Conservation (phyloP, 768 basidiomycete species). For the Xerocomus spinulosus region DNA sequence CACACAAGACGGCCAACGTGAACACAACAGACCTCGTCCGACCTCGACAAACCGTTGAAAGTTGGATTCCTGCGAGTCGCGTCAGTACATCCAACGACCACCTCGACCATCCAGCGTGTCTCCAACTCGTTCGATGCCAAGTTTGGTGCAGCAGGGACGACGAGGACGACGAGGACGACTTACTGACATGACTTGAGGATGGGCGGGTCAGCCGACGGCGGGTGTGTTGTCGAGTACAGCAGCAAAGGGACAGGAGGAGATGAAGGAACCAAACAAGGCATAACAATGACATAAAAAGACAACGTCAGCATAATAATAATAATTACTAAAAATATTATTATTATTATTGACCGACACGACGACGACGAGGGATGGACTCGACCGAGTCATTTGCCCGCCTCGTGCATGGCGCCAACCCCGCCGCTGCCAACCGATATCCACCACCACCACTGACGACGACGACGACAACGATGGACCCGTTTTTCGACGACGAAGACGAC, state of each 20-base stretch:
- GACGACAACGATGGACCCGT: constrained; percentile 54
- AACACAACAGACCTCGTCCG: constrained; percentile 64
- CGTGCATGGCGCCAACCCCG: constrained; percentile 26
- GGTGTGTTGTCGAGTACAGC: not conserved
- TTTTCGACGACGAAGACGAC: constrained; percentile 75
- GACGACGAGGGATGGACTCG: constrained; percentile 20
- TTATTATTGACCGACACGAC: not conserved
- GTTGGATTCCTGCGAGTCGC: constrained; percentile 58
- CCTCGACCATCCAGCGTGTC: constrained; percentile 12
- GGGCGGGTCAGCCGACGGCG: not conserved
- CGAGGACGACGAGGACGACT: not conserved
- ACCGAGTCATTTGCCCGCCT: constrained; percentile 28
- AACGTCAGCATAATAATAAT: constrained; percentile 12
- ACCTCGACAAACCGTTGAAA: constrained; percentile 99
- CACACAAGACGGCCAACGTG: not conserved
- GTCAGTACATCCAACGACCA: constrained; percentile 15
- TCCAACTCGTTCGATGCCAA: not conserved
- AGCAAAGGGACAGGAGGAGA: not conserved
- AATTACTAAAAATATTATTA: too few species aligned
- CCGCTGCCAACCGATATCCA: constrained; percentile 40
- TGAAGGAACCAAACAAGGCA: constrained; percentile 9
- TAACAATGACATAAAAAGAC: constrained; percentile 6
- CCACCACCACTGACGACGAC: constrained; percentile 42
- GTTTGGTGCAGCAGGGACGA: not conserved
- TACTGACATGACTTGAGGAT: constrained; percentile 19